phyloP scores from a whole-genome alignment of 1,139 yeast species.

The Pichia sp. region DNA sequence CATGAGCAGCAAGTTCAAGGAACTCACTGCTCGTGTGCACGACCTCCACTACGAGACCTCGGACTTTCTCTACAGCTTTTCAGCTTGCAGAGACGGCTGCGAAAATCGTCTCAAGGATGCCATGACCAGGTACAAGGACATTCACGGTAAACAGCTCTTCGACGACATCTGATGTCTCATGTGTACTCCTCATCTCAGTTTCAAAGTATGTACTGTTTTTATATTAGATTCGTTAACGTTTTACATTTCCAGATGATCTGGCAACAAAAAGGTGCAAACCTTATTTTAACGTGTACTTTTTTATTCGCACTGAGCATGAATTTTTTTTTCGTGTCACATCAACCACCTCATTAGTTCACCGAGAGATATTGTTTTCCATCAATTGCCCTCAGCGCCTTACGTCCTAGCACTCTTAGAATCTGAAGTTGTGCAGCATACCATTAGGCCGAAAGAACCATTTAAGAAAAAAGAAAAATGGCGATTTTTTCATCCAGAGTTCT shows the following conservation, averaged over 20 bases:
- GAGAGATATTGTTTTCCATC: not conserved
- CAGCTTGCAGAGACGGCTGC: conserved; percentile 8
- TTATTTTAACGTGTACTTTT: not conserved
- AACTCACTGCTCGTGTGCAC: not conserved
- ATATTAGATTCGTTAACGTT: not conserved
- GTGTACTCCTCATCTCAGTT: not conserved
- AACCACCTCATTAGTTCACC: not conserved
- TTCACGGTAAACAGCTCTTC: conserved; percentile 8
- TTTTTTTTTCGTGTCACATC: not conserved
- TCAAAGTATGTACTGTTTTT: not conserved
- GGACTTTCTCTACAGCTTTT: conserved; percentile 9
- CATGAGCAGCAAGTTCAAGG: not conserved
- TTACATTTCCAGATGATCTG: not conserved
- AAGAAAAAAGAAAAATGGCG: conserved; percentile 42
- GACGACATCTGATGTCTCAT: conserved; percentile 5
- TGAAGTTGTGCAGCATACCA: too few species aligned
- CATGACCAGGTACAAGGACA: conserved; percentile 1
- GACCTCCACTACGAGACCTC: conserved; percentile 8
- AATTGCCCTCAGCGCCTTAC: not conserved
- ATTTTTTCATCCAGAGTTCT: conserved; percentile 51
- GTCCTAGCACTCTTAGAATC: not conserved
- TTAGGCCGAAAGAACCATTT: too few species aligned
- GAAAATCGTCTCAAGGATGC: conserved; percentile 5
- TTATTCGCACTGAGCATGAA: not conserved
- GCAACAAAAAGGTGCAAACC: too few species aligned